These are phyloP conservation scores for Babesia bovis DNA, from an alignment of 169 alveolate species.

Conservation along the genomic window DNA sequence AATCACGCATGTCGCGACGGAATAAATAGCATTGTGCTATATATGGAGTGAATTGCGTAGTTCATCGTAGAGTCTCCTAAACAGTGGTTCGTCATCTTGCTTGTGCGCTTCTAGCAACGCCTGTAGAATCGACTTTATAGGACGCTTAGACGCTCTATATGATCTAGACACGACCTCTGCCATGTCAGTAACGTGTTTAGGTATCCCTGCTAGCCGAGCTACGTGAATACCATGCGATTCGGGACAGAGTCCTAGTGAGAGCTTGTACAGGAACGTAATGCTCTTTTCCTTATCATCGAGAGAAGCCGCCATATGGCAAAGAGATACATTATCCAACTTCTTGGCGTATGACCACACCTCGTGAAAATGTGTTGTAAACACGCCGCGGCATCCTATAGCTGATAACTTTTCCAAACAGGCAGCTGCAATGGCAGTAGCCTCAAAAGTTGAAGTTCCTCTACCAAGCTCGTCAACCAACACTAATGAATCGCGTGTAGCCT, in stretches of 20 bases:
- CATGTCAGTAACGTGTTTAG: slow-evolving; percentile 70
- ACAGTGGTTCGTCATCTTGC: slow-evolving; percentile 6
- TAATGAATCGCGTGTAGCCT: slow-evolving; percentile 86
- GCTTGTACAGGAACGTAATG: slow-evolving; percentile 90
- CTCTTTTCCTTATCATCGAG: slow-evolving; percentile 74
- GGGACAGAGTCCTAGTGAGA: slow-evolving; percentile 92
- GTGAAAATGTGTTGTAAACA: slow-evolving; percentile 97
- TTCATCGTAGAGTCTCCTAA: slow-evolving; percentile 22
- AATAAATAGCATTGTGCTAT: no score
- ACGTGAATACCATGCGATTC: slow-evolving; percentile 96
- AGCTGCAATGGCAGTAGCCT: slow-evolving; percentile 97
- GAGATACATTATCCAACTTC: slow-evolving; percentile 60
- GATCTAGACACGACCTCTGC: slow-evolving; percentile 20
- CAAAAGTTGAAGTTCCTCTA: slow-evolving; percentile 99
- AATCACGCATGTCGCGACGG: no score
- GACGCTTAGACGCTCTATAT: slow-evolving; percentile 2
- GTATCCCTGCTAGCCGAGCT: slow-evolving; percentile 93
- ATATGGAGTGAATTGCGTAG: no score
- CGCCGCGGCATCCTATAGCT: slow-evolving; percentile 80
- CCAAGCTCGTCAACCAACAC: slow-evolving; percentile 98
- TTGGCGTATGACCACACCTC: slow-evolving; percentile 70
- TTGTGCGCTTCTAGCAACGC: slow-evolving; percentile 25
- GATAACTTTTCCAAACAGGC: slow-evolving; percentile 89
- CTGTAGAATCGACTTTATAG: not conserved
- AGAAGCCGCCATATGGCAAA: slow-evolving; percentile 86